These are phyloP conservation scores for Oryza australiensis DNA, from an alignment of 176 grass and related monocot species.

Conservation along the genomic window DNA sequence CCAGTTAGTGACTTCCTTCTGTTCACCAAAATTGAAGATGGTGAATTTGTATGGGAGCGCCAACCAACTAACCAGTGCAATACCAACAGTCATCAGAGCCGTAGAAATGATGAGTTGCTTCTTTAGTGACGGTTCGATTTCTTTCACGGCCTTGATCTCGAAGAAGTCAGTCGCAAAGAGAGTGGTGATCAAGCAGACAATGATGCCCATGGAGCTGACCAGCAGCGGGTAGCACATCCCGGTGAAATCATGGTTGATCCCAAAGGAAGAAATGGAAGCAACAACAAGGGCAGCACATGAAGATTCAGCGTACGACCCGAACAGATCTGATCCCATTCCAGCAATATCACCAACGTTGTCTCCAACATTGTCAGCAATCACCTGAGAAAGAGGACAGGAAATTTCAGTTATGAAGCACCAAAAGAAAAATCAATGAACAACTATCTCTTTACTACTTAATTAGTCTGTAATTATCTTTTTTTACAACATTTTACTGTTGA, in stretches of 20 bases:
- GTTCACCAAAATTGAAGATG: slow-evolving; percentile 50
- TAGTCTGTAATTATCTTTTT: background rate
- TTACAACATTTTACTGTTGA: background rate
- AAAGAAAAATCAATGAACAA: background rate
- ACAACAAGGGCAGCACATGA: slow-evolving; percentile 55
- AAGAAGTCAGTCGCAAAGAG: slow-evolving; percentile 59
- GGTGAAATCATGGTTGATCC: slow-evolving; percentile 51
- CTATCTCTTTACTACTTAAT: background rate
- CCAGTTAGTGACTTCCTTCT: slow-evolving; percentile 53
- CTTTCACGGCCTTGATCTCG: slow-evolving; percentile 47
- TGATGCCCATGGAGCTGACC: slow-evolving; percentile 52
- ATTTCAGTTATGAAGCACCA: background rate
- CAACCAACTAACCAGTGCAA: slow-evolving; percentile 48
- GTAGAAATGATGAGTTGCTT: slow-evolving; percentile 49
- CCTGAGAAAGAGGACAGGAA: slow-evolving; percentile 13
- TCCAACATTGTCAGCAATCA: slow-evolving; percentile 62
- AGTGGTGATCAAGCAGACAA: slow-evolving; percentile 53
- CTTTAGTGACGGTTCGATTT: slow-evolving; percentile 55
- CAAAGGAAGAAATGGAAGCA: slow-evolving; percentile 65
- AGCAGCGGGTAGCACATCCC: slow-evolving; percentile 61
- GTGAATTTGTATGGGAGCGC: slow-evolving; percentile 53
- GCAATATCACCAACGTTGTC: slow-evolving; percentile 61
- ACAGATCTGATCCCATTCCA: slow-evolving; percentile 64
- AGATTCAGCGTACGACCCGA: slow-evolving; percentile 60
- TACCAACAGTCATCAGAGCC: slow-evolving; percentile 47